These are phyloP conservation scores for Penicillium verrucosum DNA, from an alignment of 2,329 filamentous ascomycete species.

Conservation along the genomic window DNA sequence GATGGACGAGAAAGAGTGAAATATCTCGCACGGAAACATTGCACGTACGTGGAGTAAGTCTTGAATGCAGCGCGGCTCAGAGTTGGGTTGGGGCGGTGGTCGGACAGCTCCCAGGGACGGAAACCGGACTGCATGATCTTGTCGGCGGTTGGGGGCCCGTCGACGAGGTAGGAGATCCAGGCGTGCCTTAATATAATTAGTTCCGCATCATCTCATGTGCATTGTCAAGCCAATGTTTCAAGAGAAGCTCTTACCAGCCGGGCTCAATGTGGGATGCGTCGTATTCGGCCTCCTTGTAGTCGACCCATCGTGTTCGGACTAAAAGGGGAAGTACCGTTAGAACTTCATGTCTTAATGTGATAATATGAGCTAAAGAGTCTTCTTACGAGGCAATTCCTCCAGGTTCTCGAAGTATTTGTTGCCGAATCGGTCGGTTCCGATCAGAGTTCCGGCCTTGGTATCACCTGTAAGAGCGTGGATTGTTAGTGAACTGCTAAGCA, in stretches of 20 bases:
- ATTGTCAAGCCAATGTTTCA: background rate
- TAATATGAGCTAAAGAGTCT: conserved; percentile 1
- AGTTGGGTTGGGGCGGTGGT: conserved; percentile 73
- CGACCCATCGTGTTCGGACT: conserved; percentile 97
- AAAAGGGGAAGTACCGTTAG: conserved; percentile 16
- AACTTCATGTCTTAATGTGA: conserved; percentile 3
- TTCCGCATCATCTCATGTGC: background rate
- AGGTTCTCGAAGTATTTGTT: conserved; percentile 98
- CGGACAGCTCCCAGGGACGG: conserved; percentile 71
- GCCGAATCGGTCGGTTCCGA: conserved; percentile 83
- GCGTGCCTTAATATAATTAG: conserved; percentile 63
- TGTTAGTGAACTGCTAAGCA: conserved; percentile 20
- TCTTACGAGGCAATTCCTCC: conserved; percentile 84
- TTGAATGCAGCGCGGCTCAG: conserved; percentile 76
- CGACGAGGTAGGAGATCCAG: conserved; percentile 92
- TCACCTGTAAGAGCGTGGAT: conserved; percentile 62
- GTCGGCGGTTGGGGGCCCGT: conserved; percentile 79
- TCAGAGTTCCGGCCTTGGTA: conserved; percentile 85
- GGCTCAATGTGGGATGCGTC: conserved; percentile 73
- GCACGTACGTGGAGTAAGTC: conserved; percentile 87
- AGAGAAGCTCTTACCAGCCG: conserved; percentile 60
- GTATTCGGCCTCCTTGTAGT: conserved; percentile 81
- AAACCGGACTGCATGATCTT: conserved; percentile 63
- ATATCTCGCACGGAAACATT: background rate
- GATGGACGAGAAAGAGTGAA: background rate